A percentile compares a stretch with the other conserved stretches of the same genome.
Conservation (phyloP, 2,329 filamentous ascomycete species). For the Penicillium sp. region DNA sequence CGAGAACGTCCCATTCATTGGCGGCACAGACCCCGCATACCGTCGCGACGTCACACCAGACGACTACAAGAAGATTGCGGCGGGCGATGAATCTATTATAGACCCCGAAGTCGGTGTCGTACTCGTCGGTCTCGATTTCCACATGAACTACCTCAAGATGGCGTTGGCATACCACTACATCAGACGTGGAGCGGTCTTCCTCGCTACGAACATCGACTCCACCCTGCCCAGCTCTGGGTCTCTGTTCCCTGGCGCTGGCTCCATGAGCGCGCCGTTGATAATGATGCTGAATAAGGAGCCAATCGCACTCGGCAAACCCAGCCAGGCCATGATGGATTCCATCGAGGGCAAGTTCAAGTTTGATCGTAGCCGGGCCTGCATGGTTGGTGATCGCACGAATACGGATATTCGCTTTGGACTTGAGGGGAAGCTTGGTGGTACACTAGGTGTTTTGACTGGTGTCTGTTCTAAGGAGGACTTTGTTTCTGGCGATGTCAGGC, state of each 20-base stretch:
- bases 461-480: conserved; percentile 80
- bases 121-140: conserved; percentile 85
- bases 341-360: conserved; percentile 95
- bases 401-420: conserved; percentile 96
- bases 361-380: conserved; percentile 79
- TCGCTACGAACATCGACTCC: conserved; percentile 91
- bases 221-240: conserved; percentile 78
- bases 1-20: conserved; percentile 76
- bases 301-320: conserved; percentile 84
- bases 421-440: conserved; percentile 85
- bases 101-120: conserved; percentile 90
- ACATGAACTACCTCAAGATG: conserved; percentile 92
- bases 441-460: conserved; percentile 84
- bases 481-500: conserved; percentile 71
- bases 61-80: conserved; percentile 75
- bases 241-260: conserved; percentile 89
- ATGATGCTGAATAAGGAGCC: conserved; percentile 70
- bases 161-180: conserved; percentile 84
- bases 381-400: conserved; percentile 91
- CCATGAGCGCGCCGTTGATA: conserved; percentile 72
- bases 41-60: conserved; percentile 74
- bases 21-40: conserved; percentile 77
- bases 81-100: conserved; percentile 66
- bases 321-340: conserved; percentile 98
- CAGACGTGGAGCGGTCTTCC: conserved; percentile 72